Conservation (phyloP, 352 stramenopile species). For the Pythium brassicae region DNA sequence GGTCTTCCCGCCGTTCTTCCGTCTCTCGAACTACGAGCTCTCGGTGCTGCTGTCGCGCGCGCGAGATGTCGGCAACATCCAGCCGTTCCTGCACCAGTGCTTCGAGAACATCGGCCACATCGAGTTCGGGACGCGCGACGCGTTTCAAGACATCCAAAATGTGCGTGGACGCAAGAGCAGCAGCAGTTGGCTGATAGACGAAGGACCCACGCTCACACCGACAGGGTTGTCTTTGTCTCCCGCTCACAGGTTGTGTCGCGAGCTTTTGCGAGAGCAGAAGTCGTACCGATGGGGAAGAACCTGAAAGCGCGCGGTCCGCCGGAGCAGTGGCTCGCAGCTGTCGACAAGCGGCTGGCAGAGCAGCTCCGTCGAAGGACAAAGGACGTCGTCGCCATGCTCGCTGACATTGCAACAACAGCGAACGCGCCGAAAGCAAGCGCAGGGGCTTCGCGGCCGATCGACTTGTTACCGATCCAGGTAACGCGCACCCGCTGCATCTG, state of each 20-base stretch:
- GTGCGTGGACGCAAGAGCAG: slow-evolving; percentile 10
- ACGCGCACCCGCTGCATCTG: not conserved
- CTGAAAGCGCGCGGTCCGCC: slow-evolving; percentile 63
- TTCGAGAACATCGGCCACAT: slow-evolving; percentile 69
- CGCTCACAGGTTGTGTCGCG: slow-evolving; percentile 24
- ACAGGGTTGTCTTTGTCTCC: not conserved
- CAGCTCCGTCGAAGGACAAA: slow-evolving; percentile 52
- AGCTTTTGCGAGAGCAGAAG: slow-evolving; percentile 32
- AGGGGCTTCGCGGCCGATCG: slow-evolving; percentile 1
- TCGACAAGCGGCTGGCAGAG: slow-evolving; percentile 58
- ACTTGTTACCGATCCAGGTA: slow-evolving; percentile 28
- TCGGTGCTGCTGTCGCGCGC: slow-evolving; percentile 42
- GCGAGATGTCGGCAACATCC: slow-evolving; percentile 41
- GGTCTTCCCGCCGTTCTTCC: slow-evolving; percentile 57
- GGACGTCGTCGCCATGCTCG: slow-evolving; percentile 27
- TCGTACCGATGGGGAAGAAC: slow-evolving; percentile 64
- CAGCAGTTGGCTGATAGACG: no score
- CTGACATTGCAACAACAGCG: slow-evolving; percentile 4
- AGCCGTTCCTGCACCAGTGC: slow-evolving; percentile 54
- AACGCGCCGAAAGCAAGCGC: not conserved
- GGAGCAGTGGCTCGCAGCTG: slow-evolving; percentile 57
- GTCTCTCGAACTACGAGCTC: slow-evolving; percentile 58
- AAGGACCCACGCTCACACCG: not conserved
- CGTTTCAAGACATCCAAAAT: slow-evolving; percentile 58
- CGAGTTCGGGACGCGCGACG: slow-evolving; percentile 48